Conservation (phyloP, 257 asterid genomes). For the Mentha longifolia region DNA sequence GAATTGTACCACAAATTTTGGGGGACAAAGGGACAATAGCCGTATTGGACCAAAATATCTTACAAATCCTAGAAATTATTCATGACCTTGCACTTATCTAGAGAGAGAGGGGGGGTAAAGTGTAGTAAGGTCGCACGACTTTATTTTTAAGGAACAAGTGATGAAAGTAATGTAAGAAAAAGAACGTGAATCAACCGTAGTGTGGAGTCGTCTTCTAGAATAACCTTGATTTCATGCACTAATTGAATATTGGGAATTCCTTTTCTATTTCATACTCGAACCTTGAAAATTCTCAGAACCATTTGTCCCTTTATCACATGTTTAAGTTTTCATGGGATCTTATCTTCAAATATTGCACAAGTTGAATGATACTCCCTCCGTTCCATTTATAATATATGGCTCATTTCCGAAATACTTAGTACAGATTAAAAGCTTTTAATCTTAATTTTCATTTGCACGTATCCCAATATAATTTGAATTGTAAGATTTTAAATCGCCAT, state of each 20-base stretch:
- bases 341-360: not conserved
- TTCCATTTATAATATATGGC: too few species aligned
- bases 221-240: not conserved
- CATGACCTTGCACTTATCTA: not conserved
- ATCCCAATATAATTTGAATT: too few species aligned
- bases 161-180: not conserved
- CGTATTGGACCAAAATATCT: too few species aligned
- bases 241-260: not conserved
- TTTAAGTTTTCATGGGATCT: not conserved
- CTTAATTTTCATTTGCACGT: too few species aligned
- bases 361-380: not conserved
- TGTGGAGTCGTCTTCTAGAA: conserved; percentile 19
- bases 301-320: not conserved
- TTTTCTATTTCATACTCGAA: not conserved
- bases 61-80: too few species aligned
- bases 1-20: too few species aligned
- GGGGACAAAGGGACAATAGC: too few species aligned
- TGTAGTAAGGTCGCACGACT: not conserved
- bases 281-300: not conserved
- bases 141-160: not conserved
- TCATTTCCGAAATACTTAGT: too few species aligned
- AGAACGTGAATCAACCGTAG: not conserved
- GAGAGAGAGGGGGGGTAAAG: too few species aligned
- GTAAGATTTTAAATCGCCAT: too few species aligned
- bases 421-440: too few species aligned